phyloP scores from a whole-genome alignment of 129 eudicot species.

The Escallonia rubra region DNA sequence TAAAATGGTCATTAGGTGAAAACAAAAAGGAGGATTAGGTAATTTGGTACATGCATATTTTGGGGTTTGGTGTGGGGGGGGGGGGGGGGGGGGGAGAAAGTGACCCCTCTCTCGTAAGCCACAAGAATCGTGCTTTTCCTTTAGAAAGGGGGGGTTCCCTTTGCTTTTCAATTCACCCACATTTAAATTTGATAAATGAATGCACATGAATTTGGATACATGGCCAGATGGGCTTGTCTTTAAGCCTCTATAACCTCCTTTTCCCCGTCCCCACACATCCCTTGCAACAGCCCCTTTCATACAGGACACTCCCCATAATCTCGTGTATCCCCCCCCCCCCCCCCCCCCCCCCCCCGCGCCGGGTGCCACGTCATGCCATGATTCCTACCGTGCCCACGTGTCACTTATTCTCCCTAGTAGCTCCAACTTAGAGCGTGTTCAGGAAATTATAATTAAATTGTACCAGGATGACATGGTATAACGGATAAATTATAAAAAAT shows the following conservation, averaged over 20 bases:
- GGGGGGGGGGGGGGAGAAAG: constrained; percentile 18
- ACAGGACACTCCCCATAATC: constrained; percentile 1
- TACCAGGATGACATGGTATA: no score
- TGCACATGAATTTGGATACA: constrained; percentile 25
- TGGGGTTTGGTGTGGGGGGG: no score
- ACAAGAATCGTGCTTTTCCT: constrained; percentile 44
- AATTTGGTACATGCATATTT: not conserved
- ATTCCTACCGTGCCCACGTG: not conserved
- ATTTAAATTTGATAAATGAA: constrained; percentile 19
- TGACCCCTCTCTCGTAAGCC: constrained; percentile 44
- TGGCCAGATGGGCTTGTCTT: constrained; percentile 24
- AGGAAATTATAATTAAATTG: not conserved
- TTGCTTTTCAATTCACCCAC: constrained; percentile 39
- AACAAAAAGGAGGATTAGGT: constrained; percentile 3
- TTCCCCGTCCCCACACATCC: not conserved
- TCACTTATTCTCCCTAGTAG: not conserved
- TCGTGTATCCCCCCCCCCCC: constrained; percentile 26
- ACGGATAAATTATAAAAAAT: no score
- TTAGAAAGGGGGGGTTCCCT: constrained; percentile 19
- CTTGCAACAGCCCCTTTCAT: not conserved
- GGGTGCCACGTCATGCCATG: constrained; percentile 30
- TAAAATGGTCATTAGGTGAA: not conserved
- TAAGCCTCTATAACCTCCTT: constrained; percentile 7
- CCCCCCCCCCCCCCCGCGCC: not conserved
- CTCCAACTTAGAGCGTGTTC: not conserved